Conservation (phyloP, 805 yeast genomes). For the Torulaspora quercuum region DNA sequence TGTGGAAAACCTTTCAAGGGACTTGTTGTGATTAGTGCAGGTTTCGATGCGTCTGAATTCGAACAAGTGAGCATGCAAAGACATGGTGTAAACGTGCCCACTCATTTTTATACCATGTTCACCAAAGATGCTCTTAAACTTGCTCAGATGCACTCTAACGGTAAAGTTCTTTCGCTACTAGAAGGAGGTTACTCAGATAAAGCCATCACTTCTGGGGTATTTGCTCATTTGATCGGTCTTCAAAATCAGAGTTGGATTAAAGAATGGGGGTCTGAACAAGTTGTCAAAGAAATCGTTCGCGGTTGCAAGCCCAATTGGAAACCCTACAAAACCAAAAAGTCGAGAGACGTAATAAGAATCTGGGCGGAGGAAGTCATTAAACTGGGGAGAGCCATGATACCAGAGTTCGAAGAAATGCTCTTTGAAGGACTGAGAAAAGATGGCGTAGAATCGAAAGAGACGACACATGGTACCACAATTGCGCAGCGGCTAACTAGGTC, state of each 20-base stretch:
- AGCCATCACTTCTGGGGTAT: constrained; percentile 73
- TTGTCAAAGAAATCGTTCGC: constrained; percentile 59
- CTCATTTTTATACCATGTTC: constrained; percentile 68
- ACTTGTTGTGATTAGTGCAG: constrained; percentile 73
- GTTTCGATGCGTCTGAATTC: constrained; percentile 82
- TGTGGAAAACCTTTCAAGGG: constrained; percentile 47
- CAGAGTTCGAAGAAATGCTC: constrained; percentile 37
- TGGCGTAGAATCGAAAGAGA: constrained; percentile 2
- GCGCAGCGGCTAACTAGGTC: constrained; percentile 31
- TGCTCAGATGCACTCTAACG: constrained; percentile 58
- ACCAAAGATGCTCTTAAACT: constrained; percentile 68
- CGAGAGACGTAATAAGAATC: constrained; percentile 47
- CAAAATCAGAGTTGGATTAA: constrained; percentile 55
- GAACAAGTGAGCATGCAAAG: constrained; percentile 84
- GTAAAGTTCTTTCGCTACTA: constrained; percentile 62
- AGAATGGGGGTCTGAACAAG: constrained; percentile 61
- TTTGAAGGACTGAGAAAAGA: constrained; percentile 14
- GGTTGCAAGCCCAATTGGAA: constrained; percentile 70
- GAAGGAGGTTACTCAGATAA: constrained; percentile 89
- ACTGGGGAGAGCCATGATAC: constrained; percentile 61
- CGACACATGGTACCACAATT: constrained; percentile 3
- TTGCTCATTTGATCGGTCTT: constrained; percentile 72
- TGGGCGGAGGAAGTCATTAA: constrained; percentile 66
- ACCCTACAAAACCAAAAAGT: constrained; percentile 50
- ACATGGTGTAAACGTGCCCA: constrained; percentile 77